Base-by-base conservation (phyloP, 2,329 filamentous ascomycete species). In the Verticillium dahliae region DNA sequence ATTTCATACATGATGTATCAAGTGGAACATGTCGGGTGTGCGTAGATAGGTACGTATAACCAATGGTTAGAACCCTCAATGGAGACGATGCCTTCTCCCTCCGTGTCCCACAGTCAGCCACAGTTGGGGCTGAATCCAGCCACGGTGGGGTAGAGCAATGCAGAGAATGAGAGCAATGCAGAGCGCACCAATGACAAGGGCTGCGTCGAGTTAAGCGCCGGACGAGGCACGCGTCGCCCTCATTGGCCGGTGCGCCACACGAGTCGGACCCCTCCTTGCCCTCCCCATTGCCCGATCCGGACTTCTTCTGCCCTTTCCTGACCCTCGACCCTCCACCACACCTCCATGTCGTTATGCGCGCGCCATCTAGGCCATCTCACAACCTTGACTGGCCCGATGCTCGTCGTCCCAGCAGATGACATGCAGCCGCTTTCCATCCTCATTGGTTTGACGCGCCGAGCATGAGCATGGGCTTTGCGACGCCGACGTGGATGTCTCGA, bases 201-300 rank as follows among this genome's bases (percentile, higher is more conserved):
- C 33, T 34, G 50, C 31, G 58, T 31, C 13, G 57, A 50, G 52
- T 64, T 70, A 70, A 69, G 67, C 68, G 68, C 68, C 67, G 59
- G 58, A 41, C 50, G 60, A 59, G 60, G 38, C 62, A 27, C 56
- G 27, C 59, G 60, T 15, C 56, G 38, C 60, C 41, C n/a, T 59
- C 57, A 65, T 65, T 65, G 63, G 63, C 39, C 56, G 63, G 60
- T 62, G 58, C 27, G 45, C 45, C 45, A 50, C 45, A 9, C 22
- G 7, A 41, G 56, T 50, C 41, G n/a, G 61, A 59, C 39, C 31
- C 13, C 18, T 22, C 18, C 18, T 22, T 22, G 18, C 18, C 18
- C 18, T 45, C 22, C 45, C 38, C 45, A 27, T 39, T 54, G 56
- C 58, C 63, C 60, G 60, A 60, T 62, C 35, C 57, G 62, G 62